A percentile compares a stretch with the other conserved stretches of the same genome.
These are phyloP conservation scores for Tephrocybe rancida DNA, from an alignment of 768 basidiomycete genomes.

Conservation along the genomic window DNA sequence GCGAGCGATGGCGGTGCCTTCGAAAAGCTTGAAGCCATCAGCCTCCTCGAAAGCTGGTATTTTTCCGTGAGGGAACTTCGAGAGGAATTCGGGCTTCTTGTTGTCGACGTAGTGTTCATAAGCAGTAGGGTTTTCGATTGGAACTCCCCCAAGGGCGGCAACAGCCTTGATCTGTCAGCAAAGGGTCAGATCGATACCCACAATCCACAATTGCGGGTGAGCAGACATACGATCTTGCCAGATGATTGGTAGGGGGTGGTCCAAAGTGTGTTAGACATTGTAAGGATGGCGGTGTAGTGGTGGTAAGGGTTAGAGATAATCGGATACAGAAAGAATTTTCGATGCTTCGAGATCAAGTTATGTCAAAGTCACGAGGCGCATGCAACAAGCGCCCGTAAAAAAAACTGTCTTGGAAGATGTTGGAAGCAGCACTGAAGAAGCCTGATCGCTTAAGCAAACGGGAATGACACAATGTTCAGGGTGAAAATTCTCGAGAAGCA, in stretches of 20 bases:
- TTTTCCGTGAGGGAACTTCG: slow-evolving; percentile 82
- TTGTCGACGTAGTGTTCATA: slow-evolving; percentile 70
- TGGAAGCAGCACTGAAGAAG: no score
- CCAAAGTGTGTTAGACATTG: slow-evolving; percentile 66
- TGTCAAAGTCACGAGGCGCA: background rate
- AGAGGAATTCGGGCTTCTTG: slow-evolving; percentile 67
- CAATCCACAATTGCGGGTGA: background rate
- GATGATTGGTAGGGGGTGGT: slow-evolving; percentile 41
- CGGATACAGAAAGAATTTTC: background rate
- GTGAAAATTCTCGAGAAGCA: background rate
- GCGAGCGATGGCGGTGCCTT: slow-evolving; percentile 78
- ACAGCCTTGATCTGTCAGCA: slow-evolving; percentile 48
- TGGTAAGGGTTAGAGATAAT: background rate
- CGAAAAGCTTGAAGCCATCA: slow-evolving; percentile 80
- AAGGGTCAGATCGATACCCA: background rate
- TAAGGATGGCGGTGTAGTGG: slow-evolving; percentile 21
- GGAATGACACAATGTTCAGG: no score
- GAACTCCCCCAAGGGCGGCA: slow-evolving; percentile 62
- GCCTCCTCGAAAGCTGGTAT: slow-evolving; percentile 80
- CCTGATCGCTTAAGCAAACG: no score
- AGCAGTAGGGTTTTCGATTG: slow-evolving; percentile 50
- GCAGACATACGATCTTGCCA: slow-evolving; percentile 50
- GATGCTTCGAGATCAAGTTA: background rate
- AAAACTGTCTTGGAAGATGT: background rate
- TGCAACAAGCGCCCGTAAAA: background rate